Evolutionary conservation across 2,329 filamentous ascomycete species (phyloP), one percentile per base, ranked within the genome.

Genomic region (Sporothrix sp.): DNA sequence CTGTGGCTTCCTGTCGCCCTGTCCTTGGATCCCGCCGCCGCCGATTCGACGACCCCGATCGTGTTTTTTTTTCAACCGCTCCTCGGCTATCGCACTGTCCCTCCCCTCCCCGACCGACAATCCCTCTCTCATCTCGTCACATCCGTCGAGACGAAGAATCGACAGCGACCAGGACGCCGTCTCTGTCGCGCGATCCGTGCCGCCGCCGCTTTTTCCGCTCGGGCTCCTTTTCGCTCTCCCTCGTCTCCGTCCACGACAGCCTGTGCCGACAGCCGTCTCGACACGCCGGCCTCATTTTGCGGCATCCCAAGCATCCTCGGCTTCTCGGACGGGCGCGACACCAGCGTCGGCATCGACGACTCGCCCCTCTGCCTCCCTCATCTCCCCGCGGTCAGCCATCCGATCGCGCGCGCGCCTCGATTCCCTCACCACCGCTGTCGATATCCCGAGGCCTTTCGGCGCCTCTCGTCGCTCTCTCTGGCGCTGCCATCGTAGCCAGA

Each of bases 401-500:
- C 37, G 23, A 45, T 38, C 44, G 30, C 32, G 38, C 28, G 21
- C 14, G 28, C 39, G n/a, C n/a, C n/a, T n/a, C n/a, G n/a, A n/a
- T n/a, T 43, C 30, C 30, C 49, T 32, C 23, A 43, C n/a, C 37
- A 16, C 40, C 33, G 30, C 42, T 32, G 23, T 28, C 39, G 39
- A 33, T 32, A 25, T 16, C 23, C 30, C 40, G 38, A 43, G 52
- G n/a, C 20, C n/a, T 25, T 13, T 10, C 25, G 35, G 18, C 25
- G 46, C 48, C 47, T 48, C 39, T 14, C 27, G 30, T 6, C 39
- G 27, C 37, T 45, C 33, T 37, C 20, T 32, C 52, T 54, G 52
- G 53, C 47, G 45, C 47, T 37, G 44, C 20, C 25, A 21, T 28
- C 25, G n/a, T 21, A 43, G 20, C 20, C 35, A 46, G 44, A 44